Base-by-base conservation (phyloP, 176 grass and related monocot species). In the Triticum monococcum region DNA sequence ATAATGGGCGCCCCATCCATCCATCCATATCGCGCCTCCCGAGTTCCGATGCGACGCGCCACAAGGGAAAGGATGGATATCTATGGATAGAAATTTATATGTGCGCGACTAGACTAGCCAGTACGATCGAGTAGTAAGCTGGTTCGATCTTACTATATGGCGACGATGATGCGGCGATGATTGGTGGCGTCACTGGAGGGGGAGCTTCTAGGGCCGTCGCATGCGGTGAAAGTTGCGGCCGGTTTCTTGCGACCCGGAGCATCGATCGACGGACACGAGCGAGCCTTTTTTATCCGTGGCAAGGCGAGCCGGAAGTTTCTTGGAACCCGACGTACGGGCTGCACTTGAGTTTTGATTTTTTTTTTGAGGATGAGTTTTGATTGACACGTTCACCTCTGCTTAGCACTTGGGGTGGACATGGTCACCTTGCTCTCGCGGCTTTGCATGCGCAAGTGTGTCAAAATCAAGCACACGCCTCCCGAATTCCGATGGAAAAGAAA, bases 41-140 rank as follows among this genome's bases (percentile, higher is more conserved):
- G 7, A 90, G 80, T 73, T 66, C 81, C 89, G 40, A 87, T 28
- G 75, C 68, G 79, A 77, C 43, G 59, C 83, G 14, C 50, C 50
- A 52, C 46, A 35, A 46, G 2, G 22, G 43, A 35, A 48, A 4
- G 22, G 3, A 41, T 45, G 9, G 24, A 75, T 30, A 75, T 30
- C 28, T 30, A 30, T 28, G 14, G 16, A 54, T 54, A 54, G 50
- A 7, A 54, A 52, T 76, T 52, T 45, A 43, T 64, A 23, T 12
- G 56, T 9, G 24, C 8, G 23, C 3, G 8, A 28, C 22, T 12
- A 72, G 68, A 37, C 68, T 70, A 38, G 10, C 9, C 56, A 5
- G 7, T 59, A 59, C 56, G 56, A 2, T 9, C 37, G 70, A 35
- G 68, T n/a, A 71, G 33, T 35, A 37, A 22, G 14, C 1, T 52